These are phyloP conservation scores for Mesembryanthemum crystallinum DNA, from an alignment of 148 eudicot species.

Conservation along the genomic window DNA sequence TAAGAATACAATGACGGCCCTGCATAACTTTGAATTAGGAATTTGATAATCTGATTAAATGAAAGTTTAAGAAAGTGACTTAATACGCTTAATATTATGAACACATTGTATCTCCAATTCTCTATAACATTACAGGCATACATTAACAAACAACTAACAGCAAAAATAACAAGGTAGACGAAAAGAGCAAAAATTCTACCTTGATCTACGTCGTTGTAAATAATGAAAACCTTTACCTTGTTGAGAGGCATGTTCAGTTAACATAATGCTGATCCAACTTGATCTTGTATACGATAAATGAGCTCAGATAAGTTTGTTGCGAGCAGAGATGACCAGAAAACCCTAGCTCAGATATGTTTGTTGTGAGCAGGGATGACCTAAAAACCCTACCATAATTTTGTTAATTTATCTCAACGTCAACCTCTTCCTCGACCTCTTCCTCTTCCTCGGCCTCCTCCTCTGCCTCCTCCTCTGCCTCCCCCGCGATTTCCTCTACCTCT, in stretches of 20 bases:
- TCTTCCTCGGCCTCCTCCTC: conserved; percentile 22
- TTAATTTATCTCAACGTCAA: conserved; percentile 24
- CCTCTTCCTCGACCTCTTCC: conserved; percentile 48
- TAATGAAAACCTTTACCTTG: too few species aligned
- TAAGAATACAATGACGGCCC: too few species aligned
- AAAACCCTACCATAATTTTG: too few species aligned
- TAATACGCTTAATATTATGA: not conserved
- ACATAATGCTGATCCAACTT: too few species aligned
- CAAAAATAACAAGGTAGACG: not conserved
- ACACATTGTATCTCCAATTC: not conserved
- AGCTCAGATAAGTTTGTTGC: too few species aligned
- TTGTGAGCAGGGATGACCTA: too few species aligned
- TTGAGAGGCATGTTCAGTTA: too few species aligned
- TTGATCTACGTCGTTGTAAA: not conserved
- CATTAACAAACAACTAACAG: not conserved
- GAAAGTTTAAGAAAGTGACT: not conserved
- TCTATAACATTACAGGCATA: not conserved
- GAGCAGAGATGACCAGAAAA: too few species aligned
- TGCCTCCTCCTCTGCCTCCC: conserved; percentile 48
- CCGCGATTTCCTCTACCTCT: conserved; percentile 38
- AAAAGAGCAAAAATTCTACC: not conserved
- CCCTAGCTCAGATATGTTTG: too few species aligned
- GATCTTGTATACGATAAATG: not conserved
- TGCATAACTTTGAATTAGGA: not conserved
- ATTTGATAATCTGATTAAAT: not conserved